phyloP scores from a whole-genome alignment of 768 basidiomycete species.

The Exsudoporus frostii region DNA sequence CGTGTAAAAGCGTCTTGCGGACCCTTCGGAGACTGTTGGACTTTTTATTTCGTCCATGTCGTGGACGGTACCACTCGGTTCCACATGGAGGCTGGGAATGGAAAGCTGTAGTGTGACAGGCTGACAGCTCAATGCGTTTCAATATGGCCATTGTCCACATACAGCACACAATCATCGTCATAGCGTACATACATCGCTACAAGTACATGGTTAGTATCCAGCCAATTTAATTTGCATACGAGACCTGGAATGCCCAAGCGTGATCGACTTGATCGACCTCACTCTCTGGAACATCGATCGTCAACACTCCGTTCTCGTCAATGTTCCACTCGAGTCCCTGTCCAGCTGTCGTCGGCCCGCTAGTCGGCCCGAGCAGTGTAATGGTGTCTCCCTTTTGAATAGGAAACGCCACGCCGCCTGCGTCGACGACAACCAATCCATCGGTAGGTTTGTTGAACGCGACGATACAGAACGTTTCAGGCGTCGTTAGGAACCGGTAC shows the following conservation, averaged over 20 bases:
- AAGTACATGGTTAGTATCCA: background rate
- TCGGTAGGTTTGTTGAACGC: constrained; percentile 37
- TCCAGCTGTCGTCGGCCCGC: background rate
- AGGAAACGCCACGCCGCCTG: constrained; percentile 38
- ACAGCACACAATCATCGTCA: background rate
- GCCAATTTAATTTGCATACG: constrained; percentile 21
- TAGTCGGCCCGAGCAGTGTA: constrained; percentile 36
- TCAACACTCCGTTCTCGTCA: constrained; percentile 29
- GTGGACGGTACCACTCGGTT: background rate
- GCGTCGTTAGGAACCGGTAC: constrained; percentile 48
- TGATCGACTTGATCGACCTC: constrained; percentile 26
- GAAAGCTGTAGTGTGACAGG: background rate
- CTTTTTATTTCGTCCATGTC: background rate
- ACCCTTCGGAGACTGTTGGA: background rate
- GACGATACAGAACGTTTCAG: constrained; percentile 50
- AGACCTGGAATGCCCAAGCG: constrained; percentile 43
- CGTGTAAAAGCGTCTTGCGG: background rate
- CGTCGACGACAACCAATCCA: constrained; percentile 34
- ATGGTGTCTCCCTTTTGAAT: constrained; percentile 43
- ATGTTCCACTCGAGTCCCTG: constrained; percentile 31
- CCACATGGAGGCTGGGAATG: background rate
- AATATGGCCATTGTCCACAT: background rate
- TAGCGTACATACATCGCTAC: background rate
- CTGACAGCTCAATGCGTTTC: background rate
- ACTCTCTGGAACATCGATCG: constrained; percentile 28